Evolutionary conservation across 768 basidiomycete species (phyloP).

Genomic region (Tubosaeta sp.): DNA sequence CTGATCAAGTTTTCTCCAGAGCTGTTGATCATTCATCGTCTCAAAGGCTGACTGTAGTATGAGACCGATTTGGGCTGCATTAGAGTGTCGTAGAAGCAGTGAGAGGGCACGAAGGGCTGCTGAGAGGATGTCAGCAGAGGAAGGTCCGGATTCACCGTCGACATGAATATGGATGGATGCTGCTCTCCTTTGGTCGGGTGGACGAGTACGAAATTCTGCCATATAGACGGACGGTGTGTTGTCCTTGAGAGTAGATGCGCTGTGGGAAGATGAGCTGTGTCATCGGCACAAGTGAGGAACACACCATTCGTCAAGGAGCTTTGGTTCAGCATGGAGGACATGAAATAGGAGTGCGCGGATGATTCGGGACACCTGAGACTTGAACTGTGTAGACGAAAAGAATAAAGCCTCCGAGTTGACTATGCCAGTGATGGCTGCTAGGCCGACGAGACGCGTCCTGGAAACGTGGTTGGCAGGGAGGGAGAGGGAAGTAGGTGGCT

Average conservation of each 20-base stretch:
- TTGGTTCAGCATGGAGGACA: slow-evolving; percentile 57
- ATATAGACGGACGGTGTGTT: slow-evolving; percentile 74
- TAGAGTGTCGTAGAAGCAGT: slow-evolving; percentile 69
- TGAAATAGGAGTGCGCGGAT: slow-evolving; percentile 68
- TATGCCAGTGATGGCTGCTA: slow-evolving; percentile 77
- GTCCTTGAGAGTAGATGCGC: slow-evolving; percentile 60
- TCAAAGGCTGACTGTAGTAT: slow-evolving; percentile 72
- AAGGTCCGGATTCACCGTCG: slow-evolving; percentile 84
- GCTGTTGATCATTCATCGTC: slow-evolving; percentile 53
- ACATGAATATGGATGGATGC: slow-evolving; percentile 87
- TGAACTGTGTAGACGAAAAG: slow-evolving; percentile 66
- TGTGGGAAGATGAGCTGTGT: slow-evolving; percentile 22
- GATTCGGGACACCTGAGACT: slow-evolving; percentile 64
- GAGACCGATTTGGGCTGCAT: slow-evolving; percentile 66
- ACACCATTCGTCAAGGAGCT: slow-evolving; percentile 65
- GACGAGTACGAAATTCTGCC: slow-evolving; percentile 78
- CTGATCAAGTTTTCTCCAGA: slow-evolving; percentile 66
- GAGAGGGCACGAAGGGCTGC: slow-evolving; percentile 70
- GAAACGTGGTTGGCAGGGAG: neutral
- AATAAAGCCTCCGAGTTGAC: slow-evolving; percentile 83
- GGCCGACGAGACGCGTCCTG: slow-evolving; percentile 81
- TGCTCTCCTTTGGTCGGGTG: slow-evolving; percentile 75
- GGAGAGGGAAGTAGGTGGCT: neutral
- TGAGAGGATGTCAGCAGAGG: slow-evolving; percentile 64
- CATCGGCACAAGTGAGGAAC: neutral